These are phyloP conservation scores for Phlegmacium glaucopus DNA, from an alignment of 768 basidiomycete species.

Conservation along the genomic window DNA sequence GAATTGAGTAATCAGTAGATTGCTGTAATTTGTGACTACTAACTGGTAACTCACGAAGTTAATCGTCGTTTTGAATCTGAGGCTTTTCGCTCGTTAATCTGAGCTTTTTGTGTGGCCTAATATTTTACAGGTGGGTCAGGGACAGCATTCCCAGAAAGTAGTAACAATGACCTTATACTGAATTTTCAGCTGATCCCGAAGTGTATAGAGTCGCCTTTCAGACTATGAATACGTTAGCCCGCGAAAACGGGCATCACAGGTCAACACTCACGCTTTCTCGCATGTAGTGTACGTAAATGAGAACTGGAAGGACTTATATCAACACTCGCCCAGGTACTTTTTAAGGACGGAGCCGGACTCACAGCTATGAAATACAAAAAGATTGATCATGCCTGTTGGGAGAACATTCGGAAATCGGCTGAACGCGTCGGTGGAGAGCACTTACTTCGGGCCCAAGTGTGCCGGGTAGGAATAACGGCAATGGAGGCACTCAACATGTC, in stretches of 20 bases:
- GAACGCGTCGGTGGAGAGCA: not conserved
- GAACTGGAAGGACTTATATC: slow-evolving; percentile 40
- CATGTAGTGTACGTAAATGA: slow-evolving; percentile 74
- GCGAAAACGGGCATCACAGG: not conserved
- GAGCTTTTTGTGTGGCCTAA: slow-evolving; percentile 67
- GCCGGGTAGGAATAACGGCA: slow-evolving; percentile 35
- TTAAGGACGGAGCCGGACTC: slow-evolving; percentile 17
- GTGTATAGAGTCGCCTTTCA: slow-evolving; percentile 63
- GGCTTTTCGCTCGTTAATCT: slow-evolving; percentile 70
- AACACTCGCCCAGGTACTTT: not conserved
- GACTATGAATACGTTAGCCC: slow-evolving; percentile 35
- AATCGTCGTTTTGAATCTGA: slow-evolving; percentile 81
- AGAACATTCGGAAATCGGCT: not conserved
- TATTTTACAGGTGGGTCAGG: not conserved
- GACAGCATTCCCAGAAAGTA: not conserved
- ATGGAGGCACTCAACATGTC: slow-evolving; percentile 29
- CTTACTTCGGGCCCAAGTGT: slow-evolving; percentile 35
- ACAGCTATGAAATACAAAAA: slow-evolving; percentile 73
- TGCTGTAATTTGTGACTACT: not conserved
- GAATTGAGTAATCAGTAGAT: slow-evolving; percentile 2
- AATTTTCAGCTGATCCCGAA: slow-evolving; percentile 73
- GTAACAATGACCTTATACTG: slow-evolving; percentile 47
- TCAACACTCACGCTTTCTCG: slow-evolving; percentile 47
- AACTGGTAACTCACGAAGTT: slow-evolving; percentile 56
- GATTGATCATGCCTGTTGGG: slow-evolving; percentile 57